phyloP scores from a whole-genome alignment of 106 monocot species.

The Alisma plantagoaquatica region DNA sequence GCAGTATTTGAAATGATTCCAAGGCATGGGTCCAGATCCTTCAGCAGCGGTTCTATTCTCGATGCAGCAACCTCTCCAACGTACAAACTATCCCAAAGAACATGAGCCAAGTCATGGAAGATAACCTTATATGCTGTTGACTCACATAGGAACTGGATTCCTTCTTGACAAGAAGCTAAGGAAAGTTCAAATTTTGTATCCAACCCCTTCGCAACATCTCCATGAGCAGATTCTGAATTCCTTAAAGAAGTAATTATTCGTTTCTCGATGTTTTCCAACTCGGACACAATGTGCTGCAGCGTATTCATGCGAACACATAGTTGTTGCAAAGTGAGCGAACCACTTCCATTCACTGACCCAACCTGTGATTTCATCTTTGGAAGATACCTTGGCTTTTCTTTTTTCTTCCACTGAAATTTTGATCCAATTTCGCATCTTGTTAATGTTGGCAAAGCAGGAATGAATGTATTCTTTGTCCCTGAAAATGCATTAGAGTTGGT shows the following conservation, averaged over 20 bases:
- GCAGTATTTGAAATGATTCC: slow-evolving; percentile 65
- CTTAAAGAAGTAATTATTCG: slow-evolving; percentile 64
- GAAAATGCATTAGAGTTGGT: background rate
- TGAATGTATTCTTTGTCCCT: slow-evolving; percentile 70
- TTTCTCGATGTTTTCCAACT: slow-evolving; percentile 75
- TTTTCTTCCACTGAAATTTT: slow-evolving; percentile 55
- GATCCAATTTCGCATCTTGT: slow-evolving; percentile 47
- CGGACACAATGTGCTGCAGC: slow-evolving; percentile 50
- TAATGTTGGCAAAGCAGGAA: slow-evolving; percentile 69
- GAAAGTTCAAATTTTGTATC: slow-evolving; percentile 63
- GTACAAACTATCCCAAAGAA: slow-evolving; percentile 73
- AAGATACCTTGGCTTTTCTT: slow-evolving; percentile 42
- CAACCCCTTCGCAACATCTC: slow-evolving; percentile 48
- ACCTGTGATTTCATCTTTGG: slow-evolving; percentile 66
- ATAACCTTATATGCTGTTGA: slow-evolving; percentile 67
- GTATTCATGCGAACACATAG: slow-evolving; percentile 86
- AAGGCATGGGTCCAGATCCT: slow-evolving; percentile 68
- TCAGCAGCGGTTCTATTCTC: slow-evolving; percentile 55
- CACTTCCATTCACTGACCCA: slow-evolving; percentile 38
- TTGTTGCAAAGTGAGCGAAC: slow-evolving; percentile 39
- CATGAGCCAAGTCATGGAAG: slow-evolving; percentile 73
- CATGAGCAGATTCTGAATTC: slow-evolving; percentile 73
- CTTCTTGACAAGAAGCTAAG: slow-evolving; percentile 61
- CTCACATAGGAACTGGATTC: slow-evolving; percentile 77
- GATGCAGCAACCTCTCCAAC: slow-evolving; percentile 41